Percentiles rank a stretch among this genome's conserved stretches.
Conservation (phyloP, 2,329 filamentous ascomycete genomes). For the Cladophialophora exuberans region DNA sequence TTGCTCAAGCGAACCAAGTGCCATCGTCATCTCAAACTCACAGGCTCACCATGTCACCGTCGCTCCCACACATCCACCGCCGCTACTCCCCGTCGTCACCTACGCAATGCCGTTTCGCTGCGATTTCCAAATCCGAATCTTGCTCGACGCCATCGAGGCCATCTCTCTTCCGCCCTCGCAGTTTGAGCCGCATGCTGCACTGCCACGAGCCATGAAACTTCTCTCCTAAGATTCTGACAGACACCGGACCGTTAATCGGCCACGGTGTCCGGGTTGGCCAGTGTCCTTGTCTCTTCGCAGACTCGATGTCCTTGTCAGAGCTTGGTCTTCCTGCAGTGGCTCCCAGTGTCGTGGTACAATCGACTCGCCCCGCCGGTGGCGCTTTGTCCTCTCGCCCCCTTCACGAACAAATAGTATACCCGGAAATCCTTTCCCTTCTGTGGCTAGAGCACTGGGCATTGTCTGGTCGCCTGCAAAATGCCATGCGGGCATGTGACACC, state of each 20-base stretch:
- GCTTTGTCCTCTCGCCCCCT: neutral
- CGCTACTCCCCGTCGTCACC: neutral
- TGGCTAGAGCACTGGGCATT: neutral
- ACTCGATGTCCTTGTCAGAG: slow-evolving; percentile 5
- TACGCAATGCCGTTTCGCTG: no score
- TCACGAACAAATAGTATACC: slow-evolving; percentile 7
- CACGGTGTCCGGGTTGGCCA: neutral
- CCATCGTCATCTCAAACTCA: neutral
- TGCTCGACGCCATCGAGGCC: neutral
- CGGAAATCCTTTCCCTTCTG: slow-evolving; percentile 6
- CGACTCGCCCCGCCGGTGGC: slow-evolving; percentile 10
- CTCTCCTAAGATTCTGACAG: neutral
- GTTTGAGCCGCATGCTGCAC: neutral
- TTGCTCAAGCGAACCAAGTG: neutral
- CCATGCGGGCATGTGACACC: slow-evolving; percentile 1
- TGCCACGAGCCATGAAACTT: neutral
- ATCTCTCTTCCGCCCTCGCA: neutral
- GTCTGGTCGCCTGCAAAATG: neutral
- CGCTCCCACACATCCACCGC: neutral
- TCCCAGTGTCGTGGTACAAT: neutral
- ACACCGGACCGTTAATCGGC: neutral
- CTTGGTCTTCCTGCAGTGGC: neutral
- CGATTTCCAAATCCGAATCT: neutral
- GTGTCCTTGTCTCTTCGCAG: neutral
- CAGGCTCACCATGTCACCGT: neutral